A percentile compares a stretch with the other conserved stretches of the same genome.
phyloP scores from a whole-genome alignment of 352 stramenopile genomes.

The Globisporangium cystogenes region DNA sequence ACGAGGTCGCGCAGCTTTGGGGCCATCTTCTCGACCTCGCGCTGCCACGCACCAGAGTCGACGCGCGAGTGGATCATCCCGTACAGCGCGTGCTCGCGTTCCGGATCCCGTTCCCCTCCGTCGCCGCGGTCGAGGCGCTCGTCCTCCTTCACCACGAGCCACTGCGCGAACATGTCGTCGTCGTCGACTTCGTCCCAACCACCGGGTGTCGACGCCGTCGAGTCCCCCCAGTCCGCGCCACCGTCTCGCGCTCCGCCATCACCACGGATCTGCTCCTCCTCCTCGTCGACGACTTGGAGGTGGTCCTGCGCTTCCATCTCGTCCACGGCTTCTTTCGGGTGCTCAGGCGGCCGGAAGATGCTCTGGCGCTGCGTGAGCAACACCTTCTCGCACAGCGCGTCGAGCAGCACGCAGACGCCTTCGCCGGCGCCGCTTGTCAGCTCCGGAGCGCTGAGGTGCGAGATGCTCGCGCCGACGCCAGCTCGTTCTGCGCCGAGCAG shows the following conservation, averaged over 20 bases:
- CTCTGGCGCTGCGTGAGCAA: conserved; percentile 13
- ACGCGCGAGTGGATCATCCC: conserved; percentile 38
- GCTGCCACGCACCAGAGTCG: conserved; percentile 31
- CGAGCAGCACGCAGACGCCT: conserved; percentile 50
- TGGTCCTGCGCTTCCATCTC: conserved; percentile 32
- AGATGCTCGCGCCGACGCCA: conserved; percentile 21
- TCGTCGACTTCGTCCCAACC: conserved; percentile 15
- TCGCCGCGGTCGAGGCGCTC: background rate
- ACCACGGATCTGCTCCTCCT: conserved; percentile 7
- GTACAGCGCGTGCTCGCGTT: conserved; percentile 8
- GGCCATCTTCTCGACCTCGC: conserved; percentile 28
- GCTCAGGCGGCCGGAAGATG: conserved; percentile 16
- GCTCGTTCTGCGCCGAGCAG: conserved; percentile 43
- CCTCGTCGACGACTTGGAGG: conserved; percentile 30
- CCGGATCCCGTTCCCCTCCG: background rate
- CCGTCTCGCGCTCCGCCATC: background rate
- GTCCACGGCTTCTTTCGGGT: conserved; percentile 38
- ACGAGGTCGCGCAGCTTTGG: conserved; percentile 27
- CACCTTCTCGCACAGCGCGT: conserved; percentile 33
- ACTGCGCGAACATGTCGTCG: conserved; percentile 31
- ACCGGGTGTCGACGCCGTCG: conserved; percentile 20
- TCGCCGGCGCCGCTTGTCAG: conserved; percentile 35
- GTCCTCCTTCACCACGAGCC: conserved; percentile 38
- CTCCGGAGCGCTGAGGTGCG: conserved; percentile 29
- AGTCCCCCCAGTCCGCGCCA: conserved; percentile 19